These are phyloP conservation scores for Candida patagonica DNA, from an alignment of 805 yeast species.

Conservation along the genomic window DNA sequence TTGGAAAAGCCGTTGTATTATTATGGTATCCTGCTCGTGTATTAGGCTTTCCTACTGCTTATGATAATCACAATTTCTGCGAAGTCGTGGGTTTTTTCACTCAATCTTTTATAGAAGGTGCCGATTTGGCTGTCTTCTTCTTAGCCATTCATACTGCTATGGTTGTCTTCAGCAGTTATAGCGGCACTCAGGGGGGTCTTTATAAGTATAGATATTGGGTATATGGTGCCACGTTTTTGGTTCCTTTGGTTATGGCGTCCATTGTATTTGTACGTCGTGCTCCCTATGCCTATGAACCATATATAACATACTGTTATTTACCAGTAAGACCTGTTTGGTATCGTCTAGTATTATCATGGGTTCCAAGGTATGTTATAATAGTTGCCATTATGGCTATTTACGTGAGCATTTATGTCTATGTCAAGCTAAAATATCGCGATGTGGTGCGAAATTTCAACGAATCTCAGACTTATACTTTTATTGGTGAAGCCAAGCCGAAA, in stretches of 20 bases:
- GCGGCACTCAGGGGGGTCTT: conserved; percentile 65
- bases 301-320: conserved; percentile 66
- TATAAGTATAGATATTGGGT: conserved; percentile 48
- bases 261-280: conserved; percentile 52
- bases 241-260: conserved; percentile 62
- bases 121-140: conserved; percentile 71
- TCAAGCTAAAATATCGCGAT: conserved; percentile 30
- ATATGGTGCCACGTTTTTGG: conserved; percentile 45
- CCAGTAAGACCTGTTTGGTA: conserved; percentile 69
- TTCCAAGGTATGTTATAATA: conserved; percentile 63
- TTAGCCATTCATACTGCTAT: conserved; percentile 79
- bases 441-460: conserved; percentile 22
- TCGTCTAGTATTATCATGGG: conserved; percentile 68
- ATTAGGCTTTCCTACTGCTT: conserved; percentile 34
- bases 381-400: conserved; percentile 56
- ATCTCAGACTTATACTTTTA: conserved; percentile 17
- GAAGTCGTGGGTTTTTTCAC: conserved; percentile 74
- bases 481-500: not conserved
- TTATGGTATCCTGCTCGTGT: conserved; percentile 61
- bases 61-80: conserved; percentile 42
- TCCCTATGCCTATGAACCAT: conserved; percentile 45
- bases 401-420: conserved; percentile 62
- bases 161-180: conserved; percentile 47
- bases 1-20: conserved; percentile 60
- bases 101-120: conserved; percentile 72